Evolutionary conservation across 2,329 filamentous ascomycete species (phyloP).

Genomic region (Trichoderma gracile): DNA sequence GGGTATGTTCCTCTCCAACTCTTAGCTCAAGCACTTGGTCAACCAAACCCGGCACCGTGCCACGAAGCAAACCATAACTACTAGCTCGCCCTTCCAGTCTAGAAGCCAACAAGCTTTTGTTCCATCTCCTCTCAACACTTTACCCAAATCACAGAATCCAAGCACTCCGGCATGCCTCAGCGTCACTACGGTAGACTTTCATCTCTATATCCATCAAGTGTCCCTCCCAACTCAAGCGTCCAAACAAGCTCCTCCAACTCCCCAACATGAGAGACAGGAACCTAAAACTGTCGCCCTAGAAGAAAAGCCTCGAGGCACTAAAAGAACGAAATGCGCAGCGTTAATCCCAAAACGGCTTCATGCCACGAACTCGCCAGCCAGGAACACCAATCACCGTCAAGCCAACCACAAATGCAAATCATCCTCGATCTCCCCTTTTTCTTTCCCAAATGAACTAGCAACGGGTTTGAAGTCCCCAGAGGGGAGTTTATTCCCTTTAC

Average conservation of each 20-base stretch:
- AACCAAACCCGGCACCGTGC: too few relatives aligned
- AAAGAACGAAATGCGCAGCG: not conserved
- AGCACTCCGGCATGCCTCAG: not conserved
- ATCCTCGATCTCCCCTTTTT: not conserved
- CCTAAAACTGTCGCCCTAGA: not conserved
- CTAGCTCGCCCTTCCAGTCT: too few relatives aligned
- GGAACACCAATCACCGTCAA: not conserved
- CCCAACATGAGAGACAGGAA: not conserved
- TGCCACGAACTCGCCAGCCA: slow-evolving; percentile 18
- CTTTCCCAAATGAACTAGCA: too few relatives aligned
- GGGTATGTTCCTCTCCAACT: too few relatives aligned
- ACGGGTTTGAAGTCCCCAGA: not conserved
- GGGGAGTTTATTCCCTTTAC: not conserved
- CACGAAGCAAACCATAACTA: too few relatives aligned
- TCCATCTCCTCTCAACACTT: not conserved
- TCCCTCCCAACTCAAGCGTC: not conserved
- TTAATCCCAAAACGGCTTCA: slow-evolving; percentile 17
- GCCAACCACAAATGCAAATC: not conserved
- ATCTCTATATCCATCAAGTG: too few relatives aligned
- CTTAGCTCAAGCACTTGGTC: too few relatives aligned
- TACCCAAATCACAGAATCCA: not conserved
- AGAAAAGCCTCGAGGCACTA: not conserved
- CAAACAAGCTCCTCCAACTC: not conserved
- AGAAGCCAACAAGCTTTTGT: not conserved
- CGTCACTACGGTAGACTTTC: too few relatives aligned